Conservation (phyloP, 2,329 filamentous ascomycete species). For the Pseudopyricularia javanii region DNA sequence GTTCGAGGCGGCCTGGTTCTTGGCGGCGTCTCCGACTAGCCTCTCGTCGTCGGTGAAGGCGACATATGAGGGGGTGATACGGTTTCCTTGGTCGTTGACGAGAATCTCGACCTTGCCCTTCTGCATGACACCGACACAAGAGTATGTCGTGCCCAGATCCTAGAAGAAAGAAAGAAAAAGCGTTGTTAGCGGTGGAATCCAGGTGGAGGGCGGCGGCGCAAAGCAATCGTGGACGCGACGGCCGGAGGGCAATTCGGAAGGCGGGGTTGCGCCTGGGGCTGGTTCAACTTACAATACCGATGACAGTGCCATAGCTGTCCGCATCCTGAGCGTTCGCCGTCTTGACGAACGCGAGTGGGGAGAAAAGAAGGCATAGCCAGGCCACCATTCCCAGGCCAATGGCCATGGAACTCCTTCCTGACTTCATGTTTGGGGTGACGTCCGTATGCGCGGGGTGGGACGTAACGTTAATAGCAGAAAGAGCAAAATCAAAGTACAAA, state of each 20-base stretch:
- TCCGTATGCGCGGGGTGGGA: too few species aligned
- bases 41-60: slow-evolving; percentile 96
- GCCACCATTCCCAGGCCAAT: slow-evolving; percentile 71
- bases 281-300: slow-evolving; percentile 62
- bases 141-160: slow-evolving; percentile 81
- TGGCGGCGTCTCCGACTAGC: slow-evolving; percentile 91
- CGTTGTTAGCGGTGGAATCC: too few species aligned
- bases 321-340: slow-evolving; percentile 61
- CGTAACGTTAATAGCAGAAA: too few species aligned
- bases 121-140: slow-evolving; percentile 91
- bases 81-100: slow-evolving; percentile 93
- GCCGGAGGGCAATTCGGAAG: too few species aligned
- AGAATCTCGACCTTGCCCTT: slow-evolving; percentile 92
- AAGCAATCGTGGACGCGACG: background rate
- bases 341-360: slow-evolving; percentile 75
- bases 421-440: slow-evolving; percentile 6
- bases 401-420: slow-evolving; percentile 10
- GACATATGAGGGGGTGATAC: slow-evolving; percentile 90
- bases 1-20: slow-evolving; percentile 85
- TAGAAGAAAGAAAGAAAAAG: too few species aligned
- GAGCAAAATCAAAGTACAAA: too few species aligned
- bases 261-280: too few species aligned
- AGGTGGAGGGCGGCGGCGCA: too few species aligned
- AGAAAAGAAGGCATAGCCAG: slow-evolving; percentile 84
- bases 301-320: slow-evolving; percentile 76